Conservation (phyloP, 1,284 basidiomycete species). For the Taiwanofungus camphoratus region DNA sequence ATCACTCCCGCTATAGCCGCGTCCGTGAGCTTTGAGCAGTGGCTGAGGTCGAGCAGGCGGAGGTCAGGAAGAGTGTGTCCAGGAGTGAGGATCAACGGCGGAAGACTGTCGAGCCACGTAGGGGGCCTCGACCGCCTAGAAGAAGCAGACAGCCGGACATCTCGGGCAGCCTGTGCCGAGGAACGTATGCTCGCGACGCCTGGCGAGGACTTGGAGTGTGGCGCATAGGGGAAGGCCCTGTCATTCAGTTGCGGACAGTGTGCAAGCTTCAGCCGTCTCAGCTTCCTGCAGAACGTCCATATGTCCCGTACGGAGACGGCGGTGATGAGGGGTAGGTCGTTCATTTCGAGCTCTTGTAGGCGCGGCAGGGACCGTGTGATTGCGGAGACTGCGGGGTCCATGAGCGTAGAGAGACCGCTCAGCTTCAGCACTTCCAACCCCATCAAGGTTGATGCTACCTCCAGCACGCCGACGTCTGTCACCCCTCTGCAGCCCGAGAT, state of each 20-base stretch:
- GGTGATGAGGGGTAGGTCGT: constrained; percentile 67
- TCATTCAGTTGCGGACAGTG: constrained; percentile 70
- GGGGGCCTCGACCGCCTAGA: constrained; percentile 32
- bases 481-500: constrained; percentile 72
- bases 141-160: not conserved
- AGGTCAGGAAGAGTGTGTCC: constrained; percentile 63
- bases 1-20: constrained; percentile 76
- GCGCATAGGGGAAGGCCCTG: constrained; percentile 63
- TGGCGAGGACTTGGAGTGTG: too few relatives aligned
- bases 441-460: constrained; percentile 62
- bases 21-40: constrained; percentile 72
- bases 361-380: constrained; percentile 73
- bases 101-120: constrained; percentile 53
- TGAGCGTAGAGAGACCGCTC: constrained; percentile 62
- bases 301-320: constrained; percentile 71
- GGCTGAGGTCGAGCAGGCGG: constrained; percentile 72
- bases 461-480: constrained; percentile 70
- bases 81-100: constrained; percentile 47
- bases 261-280: constrained; percentile 73
- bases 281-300: constrained; percentile 74
- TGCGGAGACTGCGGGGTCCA: constrained; percentile 68
- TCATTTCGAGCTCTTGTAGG: constrained; percentile 80
- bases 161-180: not conserved
- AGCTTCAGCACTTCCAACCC: constrained; percentile 73
- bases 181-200: not conserved